phyloP scores from a whole-genome alignment of 148 eudicot species.

The Cornus controversa region DNA sequence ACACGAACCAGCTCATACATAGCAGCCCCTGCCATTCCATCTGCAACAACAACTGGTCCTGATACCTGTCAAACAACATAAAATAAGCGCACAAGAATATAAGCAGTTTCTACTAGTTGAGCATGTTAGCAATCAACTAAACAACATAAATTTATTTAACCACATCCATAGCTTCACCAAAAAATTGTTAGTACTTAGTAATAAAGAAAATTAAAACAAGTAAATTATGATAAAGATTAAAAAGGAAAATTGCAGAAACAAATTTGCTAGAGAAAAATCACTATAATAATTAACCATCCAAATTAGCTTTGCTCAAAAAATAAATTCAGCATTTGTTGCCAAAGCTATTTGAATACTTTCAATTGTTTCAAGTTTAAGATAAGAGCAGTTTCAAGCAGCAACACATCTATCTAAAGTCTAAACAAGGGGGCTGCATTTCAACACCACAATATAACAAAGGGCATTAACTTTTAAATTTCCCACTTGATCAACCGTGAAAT shows the following conservation, averaged over 20 bases:
- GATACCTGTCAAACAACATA: constrained; percentile 57
- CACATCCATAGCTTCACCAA: neutral
- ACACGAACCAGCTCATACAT: constrained; percentile 99
- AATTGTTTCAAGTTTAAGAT: neutral
- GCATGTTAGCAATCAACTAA: neutral
- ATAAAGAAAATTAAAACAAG: neutral
- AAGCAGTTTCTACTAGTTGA: neutral
- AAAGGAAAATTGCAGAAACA: neutral
- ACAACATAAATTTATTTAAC: neutral
- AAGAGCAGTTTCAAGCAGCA: neutral
- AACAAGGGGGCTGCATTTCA: neutral
- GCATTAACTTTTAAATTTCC: neutral
- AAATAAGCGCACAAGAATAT: neutral
- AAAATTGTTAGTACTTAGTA: neutral
- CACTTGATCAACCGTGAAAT: neutral
- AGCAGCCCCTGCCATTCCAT: constrained; percentile 99
- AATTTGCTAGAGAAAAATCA: neutral
- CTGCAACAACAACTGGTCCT: constrained; percentile 98
- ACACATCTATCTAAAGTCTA: neutral
- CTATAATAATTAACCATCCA: neutral
- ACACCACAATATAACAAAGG: neutral
- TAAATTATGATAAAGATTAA: neutral
- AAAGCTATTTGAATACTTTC: neutral
- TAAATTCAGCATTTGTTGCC: neutral
- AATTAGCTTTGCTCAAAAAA: neutral